Evolutionary conservation across 345 rosid species (phyloP).

Genomic region (Lenwebbia sp.): DNA sequence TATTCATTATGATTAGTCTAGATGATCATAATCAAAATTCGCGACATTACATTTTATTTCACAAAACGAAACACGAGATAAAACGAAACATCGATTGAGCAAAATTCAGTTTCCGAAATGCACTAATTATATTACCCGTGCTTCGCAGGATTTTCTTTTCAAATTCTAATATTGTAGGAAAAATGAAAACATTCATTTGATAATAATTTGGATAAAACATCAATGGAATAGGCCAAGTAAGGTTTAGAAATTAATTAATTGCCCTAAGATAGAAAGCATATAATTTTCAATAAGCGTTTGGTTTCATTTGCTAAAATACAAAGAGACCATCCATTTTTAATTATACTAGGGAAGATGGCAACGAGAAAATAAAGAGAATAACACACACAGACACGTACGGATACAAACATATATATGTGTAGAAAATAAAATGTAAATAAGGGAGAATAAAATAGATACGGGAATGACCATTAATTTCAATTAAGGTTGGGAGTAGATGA

Average conservation of each 20-base stretch:
- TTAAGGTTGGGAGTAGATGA: not conserved
- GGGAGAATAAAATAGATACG: not conserved
- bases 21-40: not conserved
- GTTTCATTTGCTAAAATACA: not conserved
- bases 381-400: fast-evolving
- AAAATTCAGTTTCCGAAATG: not conserved
- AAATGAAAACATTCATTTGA: not conserved
- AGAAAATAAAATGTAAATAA: not conserved
- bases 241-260: not conserved
- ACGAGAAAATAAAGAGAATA: not conserved
- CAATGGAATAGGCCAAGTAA: not conserved
- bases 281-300: not conserved
- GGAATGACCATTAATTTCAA: not conserved
- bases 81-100: not conserved
- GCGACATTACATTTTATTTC: not conserved
- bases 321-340: not conserved
- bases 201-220: not conserved
- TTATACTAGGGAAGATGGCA: not conserved
- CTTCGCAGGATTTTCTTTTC: not conserved
- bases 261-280: not conserved
- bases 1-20: not conserved
- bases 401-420: no score
- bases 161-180: not conserved
- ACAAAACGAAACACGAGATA: not conserved
- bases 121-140: not conserved